Base-by-base conservation (phyloP, 2,329 filamentous ascomycete genomes). In the Tolypocladium tundrense region DNA sequence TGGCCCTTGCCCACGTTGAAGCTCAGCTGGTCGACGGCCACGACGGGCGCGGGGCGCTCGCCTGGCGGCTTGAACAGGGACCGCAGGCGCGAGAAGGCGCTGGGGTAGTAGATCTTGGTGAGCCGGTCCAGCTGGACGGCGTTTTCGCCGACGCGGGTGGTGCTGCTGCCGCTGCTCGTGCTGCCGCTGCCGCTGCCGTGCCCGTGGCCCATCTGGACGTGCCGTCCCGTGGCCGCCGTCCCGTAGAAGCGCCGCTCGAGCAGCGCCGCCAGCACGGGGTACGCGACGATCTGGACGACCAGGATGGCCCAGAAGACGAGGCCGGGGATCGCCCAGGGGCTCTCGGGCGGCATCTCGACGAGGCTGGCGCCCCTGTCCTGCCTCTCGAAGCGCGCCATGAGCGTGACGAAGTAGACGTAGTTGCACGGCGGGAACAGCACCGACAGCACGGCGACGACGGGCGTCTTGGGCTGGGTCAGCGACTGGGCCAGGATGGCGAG, bases 361-460 rank as follows among this genome's bases (percentile, higher is more conserved):
- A 96, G 74, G 61, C 89, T 82, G 0, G 87, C 81, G 0, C 82
- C 75, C 45, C 77, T 66, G 21, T 83, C 76, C 57, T 85, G 68
- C 60, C 79, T 77, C 72, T 97, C 89, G 69, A 84, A 96, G 48
- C 88, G 85, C 14, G 91, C 89, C 71, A 92, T 81, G 61, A 87
- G 82, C 21, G 88, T 84, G 57, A 86, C 79, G 68, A 93, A 94
- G 69, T 87, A 91, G 16, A 93, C 88, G 67, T 91, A 96, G 65
- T 91, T 92, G 77, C 92, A 95, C 0, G 92, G 89, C 0, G 90
- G 83, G 68, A 97, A 97, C 0, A 97, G 71, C 16, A 95, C 68
- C 60, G 87, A 87, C 14, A 96, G 77, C 4, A 90, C 75, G 7
- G 82, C 79, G 3, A 93, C 88, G 1, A 84, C 79, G 1, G 75